Base-by-base conservation (phyloP, 2,329 filamentous ascomycete genomes). In the Ustulina deusta region DNA sequence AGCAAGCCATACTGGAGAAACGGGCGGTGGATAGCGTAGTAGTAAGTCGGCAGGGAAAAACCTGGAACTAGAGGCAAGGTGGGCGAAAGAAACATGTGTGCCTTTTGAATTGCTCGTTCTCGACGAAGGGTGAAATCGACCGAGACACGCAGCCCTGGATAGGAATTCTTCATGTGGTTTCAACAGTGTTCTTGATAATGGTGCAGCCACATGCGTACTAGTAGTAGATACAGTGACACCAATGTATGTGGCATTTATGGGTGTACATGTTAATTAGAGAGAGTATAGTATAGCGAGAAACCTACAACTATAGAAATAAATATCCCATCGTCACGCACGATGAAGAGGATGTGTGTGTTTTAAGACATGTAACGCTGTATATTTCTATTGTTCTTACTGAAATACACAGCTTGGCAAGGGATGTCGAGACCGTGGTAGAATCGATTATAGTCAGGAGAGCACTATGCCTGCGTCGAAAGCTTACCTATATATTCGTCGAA, bases 221-320 rank as follows among this genome's bases (percentile, higher is more conserved):
- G 27, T 6, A 32, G 27, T 6, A 51, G 2, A 32, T n/a, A n/a
- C 15, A 51, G 25, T n/a, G 2, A n/a, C 9, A 46, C 42, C n/a
- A 46, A 22, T 6, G 4, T n/a, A 42, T 42, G 38, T 42, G 38
- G 38, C 17, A 5, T 4, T 6, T 6, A 42, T 42, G 38, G 7
- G n/a, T n/a, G 17, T 22, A 46, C 42, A 46, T 22, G n/a, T 22
- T 17, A 40, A 9, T 9, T 9, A 22, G n/a, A 46, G 42, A 22
- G 4, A 22, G 42, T 46, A 11, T 22, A 44, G 15, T 17, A 7
- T 11, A 46, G 20, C n/a, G 9, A 44, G 44, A 20, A 49, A 55
- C 10, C 51, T 63, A 57, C 51, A 63, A 15, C 51, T 63, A 57
- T 58, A 63, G 51, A 58, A 57, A 64, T 32, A 51, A 57, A 46